A percentile compares a stretch with the other conserved stretches of the same genome.
These are phyloP conservation scores for Peronospora tabacina DNA, from an alignment of 352 stramenopile species.

Conservation along the genomic window DNA sequence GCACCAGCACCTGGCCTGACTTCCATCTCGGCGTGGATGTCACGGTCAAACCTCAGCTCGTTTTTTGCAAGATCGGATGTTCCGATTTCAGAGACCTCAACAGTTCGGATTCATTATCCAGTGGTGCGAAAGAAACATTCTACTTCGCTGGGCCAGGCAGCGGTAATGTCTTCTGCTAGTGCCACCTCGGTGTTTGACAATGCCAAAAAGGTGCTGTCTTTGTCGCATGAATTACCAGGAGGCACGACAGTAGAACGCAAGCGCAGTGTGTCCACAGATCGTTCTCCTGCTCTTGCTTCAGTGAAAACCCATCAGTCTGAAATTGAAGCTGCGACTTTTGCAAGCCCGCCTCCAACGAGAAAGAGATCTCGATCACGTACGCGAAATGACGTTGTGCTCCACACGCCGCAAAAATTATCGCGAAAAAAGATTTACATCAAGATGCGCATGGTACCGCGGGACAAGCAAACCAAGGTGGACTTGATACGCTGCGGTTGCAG, in stretches of 20 bases:
- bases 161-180: slow-evolving; percentile 6
- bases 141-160: slow-evolving; percentile 8
- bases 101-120: slow-evolving; percentile 40
- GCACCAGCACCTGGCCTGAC: slow-evolving; percentile 12
- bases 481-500: slow-evolving; percentile 44
- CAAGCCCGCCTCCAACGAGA: slow-evolving; percentile 28
- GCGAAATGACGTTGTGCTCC: slow-evolving; percentile 26
- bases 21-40: slow-evolving; percentile 36
- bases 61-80: slow-evolving; percentile 19
- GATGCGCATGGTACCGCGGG: slow-evolving; percentile 70
- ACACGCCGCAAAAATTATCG: slow-evolving; percentile 45
- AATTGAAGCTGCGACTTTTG: slow-evolving; percentile 23
- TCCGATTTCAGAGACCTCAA: slow-evolving; percentile 2
- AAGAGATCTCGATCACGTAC: slow-evolving; percentile 13
- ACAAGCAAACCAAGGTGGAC: slow-evolving; percentile 45
- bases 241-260: slow-evolving; percentile 26
- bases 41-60: slow-evolving; percentile 27
- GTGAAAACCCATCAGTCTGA: slow-evolving; percentile 12
- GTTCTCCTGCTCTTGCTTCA: slow-evolving; percentile 7
- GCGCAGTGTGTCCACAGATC: slow-evolving; percentile 16
- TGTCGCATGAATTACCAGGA: slow-evolving; percentile 8
- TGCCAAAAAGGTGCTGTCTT: slow-evolving; percentile 20
- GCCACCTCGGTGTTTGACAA: slow-evolving; percentile 11
- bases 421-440: slow-evolving; percentile 80
- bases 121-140: slow-evolving; percentile 52